Conservation (phyloP, 768 basidiomycete genomes). For the Austroboletus festivus region DNA sequence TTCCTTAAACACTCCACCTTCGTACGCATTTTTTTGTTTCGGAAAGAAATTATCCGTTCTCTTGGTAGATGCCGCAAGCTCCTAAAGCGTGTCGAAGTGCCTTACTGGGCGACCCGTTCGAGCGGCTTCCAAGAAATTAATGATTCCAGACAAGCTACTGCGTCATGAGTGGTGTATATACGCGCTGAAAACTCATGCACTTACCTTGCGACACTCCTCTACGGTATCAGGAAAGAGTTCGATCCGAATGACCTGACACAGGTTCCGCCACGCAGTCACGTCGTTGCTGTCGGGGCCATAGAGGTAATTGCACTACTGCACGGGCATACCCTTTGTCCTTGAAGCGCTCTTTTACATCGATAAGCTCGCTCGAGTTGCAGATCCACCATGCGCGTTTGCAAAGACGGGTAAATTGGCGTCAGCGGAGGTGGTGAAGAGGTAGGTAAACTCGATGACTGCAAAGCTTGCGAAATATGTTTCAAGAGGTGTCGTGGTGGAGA, state of each 20-base stretch:
- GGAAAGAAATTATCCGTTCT: constrained; percentile 24
- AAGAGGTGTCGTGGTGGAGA: constrained; percentile 6
- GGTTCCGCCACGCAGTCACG: constrained; percentile 17
- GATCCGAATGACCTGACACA: constrained; percentile 19
- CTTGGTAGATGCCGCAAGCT: constrained; percentile 24
- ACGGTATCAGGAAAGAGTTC: constrained; percentile 12
- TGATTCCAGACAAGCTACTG: constrained; percentile 22
- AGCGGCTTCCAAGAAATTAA: constrained; percentile 27
- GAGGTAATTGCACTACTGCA: constrained; percentile 23
- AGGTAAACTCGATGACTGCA: constrained; percentile 7
- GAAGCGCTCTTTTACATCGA: constrained; percentile 5
- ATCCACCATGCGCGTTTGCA: constrained; percentile 9
- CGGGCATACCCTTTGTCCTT: constrained; percentile 22
- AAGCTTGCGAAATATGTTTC: constrained; percentile 12
- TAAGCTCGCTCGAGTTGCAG: not conserved
- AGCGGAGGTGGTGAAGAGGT: constrained; percentile 8
- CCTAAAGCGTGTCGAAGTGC: constrained; percentile 16
- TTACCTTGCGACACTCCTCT: constrained; percentile 16
- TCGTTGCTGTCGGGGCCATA: constrained; percentile 18
- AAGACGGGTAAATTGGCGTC: constrained; percentile 15
- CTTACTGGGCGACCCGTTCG: too few species aligned
- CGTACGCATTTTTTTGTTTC: constrained; percentile 21
- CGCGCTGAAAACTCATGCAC: not conserved
- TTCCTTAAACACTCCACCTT: constrained; percentile 30
- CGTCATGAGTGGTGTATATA: not conserved